These are phyloP conservation scores for Fusarium penzigii DNA, from an alignment of 2,329 filamentous ascomycete genomes.

Conservation along the genomic window DNA sequence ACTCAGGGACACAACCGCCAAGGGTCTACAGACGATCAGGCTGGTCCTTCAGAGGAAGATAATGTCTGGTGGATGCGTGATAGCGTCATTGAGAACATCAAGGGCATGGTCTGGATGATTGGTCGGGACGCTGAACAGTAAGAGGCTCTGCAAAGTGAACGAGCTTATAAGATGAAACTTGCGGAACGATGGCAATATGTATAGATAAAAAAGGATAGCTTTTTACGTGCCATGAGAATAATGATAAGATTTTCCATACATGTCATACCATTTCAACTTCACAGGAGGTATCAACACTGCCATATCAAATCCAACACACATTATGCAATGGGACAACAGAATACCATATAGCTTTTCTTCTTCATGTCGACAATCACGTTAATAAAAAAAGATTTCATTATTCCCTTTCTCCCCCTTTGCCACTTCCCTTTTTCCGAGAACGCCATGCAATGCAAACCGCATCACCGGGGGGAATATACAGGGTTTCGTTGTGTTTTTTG, in stretches of 20 bases:
- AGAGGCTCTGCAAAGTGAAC: no score
- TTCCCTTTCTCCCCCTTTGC: conserved; percentile 28
- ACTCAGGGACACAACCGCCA: conserved; percentile 24
- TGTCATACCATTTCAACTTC: no score
- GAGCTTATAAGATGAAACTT: no score
- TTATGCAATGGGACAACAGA: neutral
- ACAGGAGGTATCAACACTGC: no score
- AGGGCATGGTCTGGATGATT: conserved; percentile 56
- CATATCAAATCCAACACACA: neutral
- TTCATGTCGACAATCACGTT: conserved; percentile 32
- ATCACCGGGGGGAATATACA: conserved; percentile 36
- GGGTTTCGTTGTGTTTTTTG: no score
- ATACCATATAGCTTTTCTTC: conserved; percentile 21
- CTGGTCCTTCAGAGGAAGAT: conserved; percentile 29
- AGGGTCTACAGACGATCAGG: conserved; percentile 15
- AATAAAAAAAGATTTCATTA: conserved; percentile 36
- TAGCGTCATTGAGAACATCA: conserved; percentile 55
- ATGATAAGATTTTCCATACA: conserved; percentile 6
- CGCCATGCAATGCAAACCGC: conserved; percentile 43
- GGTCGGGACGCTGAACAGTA: conserved; percentile 39
- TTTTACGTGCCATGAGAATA: conserved; percentile 21
- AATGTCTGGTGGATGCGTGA: conserved; percentile 57
- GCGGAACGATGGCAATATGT: no score
- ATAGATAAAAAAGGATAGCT: neutral
- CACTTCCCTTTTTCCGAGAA: conserved; percentile 36